phyloP scores from a whole-genome alignment of 768 basidiomycete genomes.

The Tylopilus plumbeoviolaceoides region DNA sequence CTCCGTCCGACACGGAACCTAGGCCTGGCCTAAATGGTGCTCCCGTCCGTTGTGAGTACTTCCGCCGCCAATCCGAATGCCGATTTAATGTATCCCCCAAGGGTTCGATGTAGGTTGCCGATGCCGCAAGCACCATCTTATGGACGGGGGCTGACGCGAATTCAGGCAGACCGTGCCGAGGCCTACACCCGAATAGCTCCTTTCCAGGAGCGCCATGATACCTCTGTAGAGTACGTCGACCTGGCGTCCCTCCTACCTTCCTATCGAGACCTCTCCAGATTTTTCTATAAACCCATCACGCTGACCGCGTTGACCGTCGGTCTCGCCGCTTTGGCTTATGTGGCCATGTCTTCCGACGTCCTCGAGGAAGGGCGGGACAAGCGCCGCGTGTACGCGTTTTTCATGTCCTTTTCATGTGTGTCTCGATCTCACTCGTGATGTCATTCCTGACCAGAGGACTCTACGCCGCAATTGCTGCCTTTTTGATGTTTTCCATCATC shows the following conservation, averaged over 20 bases:
- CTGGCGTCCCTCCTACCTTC: background rate
- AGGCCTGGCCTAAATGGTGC: slow-evolving; percentile 67
- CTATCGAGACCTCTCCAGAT: slow-evolving; percentile 42
- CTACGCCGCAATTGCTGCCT: slow-evolving; percentile 70
- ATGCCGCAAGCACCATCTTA: background rate
- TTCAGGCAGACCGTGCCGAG: slow-evolving; percentile 78
- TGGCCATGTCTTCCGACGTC: slow-evolving; percentile 82
- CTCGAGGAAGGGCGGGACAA: slow-evolving; percentile 81
- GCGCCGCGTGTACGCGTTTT: slow-evolving; percentile 60
- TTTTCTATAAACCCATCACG: slow-evolving; percentile 84
- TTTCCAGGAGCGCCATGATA: slow-evolving; percentile 80
- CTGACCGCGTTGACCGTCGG: slow-evolving; percentile 67
- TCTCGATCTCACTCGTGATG: slow-evolving; percentile 8
- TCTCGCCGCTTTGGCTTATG: slow-evolving; percentile 68
- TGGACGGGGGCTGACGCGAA: slow-evolving; percentile 17
- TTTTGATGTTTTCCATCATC: slow-evolving; percentile 78
- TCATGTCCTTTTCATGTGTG: background rate
- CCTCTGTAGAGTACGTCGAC: slow-evolving; percentile 67
- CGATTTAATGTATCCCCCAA: slow-evolving; percentile 27
- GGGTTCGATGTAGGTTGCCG: slow-evolving; percentile 77
- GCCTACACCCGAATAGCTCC: slow-evolving; percentile 78
- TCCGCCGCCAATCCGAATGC: background rate
- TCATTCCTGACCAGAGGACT: slow-evolving; percentile 50
- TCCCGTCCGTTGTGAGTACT: slow-evolving; percentile 74
- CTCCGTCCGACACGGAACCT: slow-evolving; percentile 56